phyloP scores from a whole-genome alignment of 2,329 filamentous ascomycete genomes.

The Aspergillus fumigatus region DNA sequence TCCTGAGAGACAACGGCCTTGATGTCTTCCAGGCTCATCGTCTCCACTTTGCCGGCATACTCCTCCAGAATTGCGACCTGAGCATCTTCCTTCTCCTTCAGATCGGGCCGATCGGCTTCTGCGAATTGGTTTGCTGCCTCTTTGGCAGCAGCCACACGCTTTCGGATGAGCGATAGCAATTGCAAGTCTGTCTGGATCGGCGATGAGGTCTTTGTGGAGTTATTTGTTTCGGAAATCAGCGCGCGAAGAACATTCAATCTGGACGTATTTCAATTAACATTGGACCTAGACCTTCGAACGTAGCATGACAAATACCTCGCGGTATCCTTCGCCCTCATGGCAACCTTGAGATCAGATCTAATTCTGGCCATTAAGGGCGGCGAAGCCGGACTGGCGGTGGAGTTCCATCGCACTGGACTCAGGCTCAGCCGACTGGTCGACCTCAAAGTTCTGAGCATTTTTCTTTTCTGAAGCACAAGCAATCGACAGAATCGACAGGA shows the following conservation, averaged over 20 bases:
- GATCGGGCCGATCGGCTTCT: conserved; percentile 38
- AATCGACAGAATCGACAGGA: not conserved
- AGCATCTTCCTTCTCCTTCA: conserved; percentile 43
- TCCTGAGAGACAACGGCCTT: conserved; percentile 31
- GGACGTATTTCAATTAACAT: conserved; percentile 1
- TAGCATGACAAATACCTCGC: conserved; percentile 29
- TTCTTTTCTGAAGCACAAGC: conserved; percentile 10
- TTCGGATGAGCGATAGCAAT: conserved; percentile 44
- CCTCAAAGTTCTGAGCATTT: conserved; percentile 33
- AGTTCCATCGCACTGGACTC: conserved; percentile 36
- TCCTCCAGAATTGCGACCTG: conserved; percentile 43
- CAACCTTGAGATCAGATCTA: conserved; percentile 44
- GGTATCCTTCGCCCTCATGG: conserved; percentile 48
- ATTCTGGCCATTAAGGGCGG: conserved; percentile 44
- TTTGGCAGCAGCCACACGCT: conserved; percentile 35
- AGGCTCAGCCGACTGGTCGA: conserved; percentile 24
- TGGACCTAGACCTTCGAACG: not conserved
- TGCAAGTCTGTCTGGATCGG: conserved; percentile 46
- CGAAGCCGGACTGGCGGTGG: conserved; percentile 30
- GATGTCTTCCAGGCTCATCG: conserved; percentile 40
- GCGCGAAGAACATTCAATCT: conserved; percentile 47
- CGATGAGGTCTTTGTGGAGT: conserved; percentile 42
- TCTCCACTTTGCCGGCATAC: conserved; percentile 41
- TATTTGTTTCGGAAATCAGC: conserved; percentile 47
- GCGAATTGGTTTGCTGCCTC: conserved; percentile 40